phyloP scores from a whole-genome alignment of 1,284 basidiomycete genomes.

The Inonotus obliquus region DNA sequence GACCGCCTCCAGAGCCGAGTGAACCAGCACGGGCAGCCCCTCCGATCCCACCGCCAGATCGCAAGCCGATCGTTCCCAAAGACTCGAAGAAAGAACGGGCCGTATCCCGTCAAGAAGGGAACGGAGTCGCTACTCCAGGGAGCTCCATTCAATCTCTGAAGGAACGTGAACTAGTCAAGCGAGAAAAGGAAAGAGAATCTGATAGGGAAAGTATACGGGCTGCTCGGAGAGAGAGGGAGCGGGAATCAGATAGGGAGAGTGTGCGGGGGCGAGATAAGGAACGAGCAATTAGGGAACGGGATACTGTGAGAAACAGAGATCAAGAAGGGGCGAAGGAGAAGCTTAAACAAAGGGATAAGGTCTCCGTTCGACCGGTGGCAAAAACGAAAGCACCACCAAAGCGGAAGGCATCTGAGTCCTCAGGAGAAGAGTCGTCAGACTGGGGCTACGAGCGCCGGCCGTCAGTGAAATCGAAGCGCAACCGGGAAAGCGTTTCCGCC shows the following conservation, averaged over 20 bases:
- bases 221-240: slow-evolving; percentile 26
- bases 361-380: background rate
- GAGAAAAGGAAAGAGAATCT: slow-evolving; percentile 26
- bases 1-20: slow-evolving; percentile 11
- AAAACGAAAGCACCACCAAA: slow-evolving; percentile 5
- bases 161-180: slow-evolving; percentile 22
- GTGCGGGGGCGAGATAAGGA: slow-evolving; percentile 25
- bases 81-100: slow-evolving; percentile 23
- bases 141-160: background rate
- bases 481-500: slow-evolving; percentile 19
- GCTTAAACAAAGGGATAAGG: slow-evolving; percentile 21
- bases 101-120: slow-evolving; percentile 22
- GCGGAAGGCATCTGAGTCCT: slow-evolving; percentile 1
- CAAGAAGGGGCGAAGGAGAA: slow-evolving; percentile 26
- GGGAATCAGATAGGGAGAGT: slow-evolving; percentile 29
- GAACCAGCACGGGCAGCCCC: slow-evolving; percentile 24
- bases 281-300: slow-evolving; percentile 11
- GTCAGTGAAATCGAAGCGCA: slow-evolving; percentile 25
- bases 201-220: slow-evolving; percentile 27
- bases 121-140: slow-evolving; percentile 26
- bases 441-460: slow-evolving; percentile 13
- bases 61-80: slow-evolving; percentile 2
- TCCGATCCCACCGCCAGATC: slow-evolving; percentile 24
- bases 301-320: slow-evolving; percentile 33
- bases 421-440: slow-evolving; percentile 15